phyloP scores from a whole-genome alignment of 2,329 filamentous ascomycete genomes.

The Aspergillus costaricaensis region DNA sequence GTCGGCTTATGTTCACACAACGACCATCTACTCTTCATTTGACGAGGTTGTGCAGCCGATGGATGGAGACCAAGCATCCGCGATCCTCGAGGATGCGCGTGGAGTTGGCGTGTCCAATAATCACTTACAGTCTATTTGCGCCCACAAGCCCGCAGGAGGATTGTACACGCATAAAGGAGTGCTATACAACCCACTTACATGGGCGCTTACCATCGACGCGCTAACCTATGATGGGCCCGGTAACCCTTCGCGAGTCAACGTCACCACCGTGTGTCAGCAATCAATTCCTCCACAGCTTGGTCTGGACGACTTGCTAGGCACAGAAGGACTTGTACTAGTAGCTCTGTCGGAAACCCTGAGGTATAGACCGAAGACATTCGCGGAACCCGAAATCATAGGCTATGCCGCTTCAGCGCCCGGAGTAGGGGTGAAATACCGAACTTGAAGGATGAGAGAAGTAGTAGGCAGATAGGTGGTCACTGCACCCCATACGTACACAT shows the following conservation, averaged over 20 bases:
- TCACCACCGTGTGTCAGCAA: conserved; percentile 43
- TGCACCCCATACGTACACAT: background rate
- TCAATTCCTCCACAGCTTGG: conserved; percentile 24
- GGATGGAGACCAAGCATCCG: conserved; percentile 50
- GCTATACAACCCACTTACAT: conserved; percentile 51
- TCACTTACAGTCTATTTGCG: conserved; percentile 51
- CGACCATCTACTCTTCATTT: conserved; percentile 53
- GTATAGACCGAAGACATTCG: conserved; percentile 35
- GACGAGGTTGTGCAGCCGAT: conserved; percentile 59
- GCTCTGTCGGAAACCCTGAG: conserved; percentile 39
- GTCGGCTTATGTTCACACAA: conserved; percentile 58
- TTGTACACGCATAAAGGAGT: conserved; percentile 56
- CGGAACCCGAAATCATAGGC: conserved; percentile 45
- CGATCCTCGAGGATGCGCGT: conserved; percentile 41
- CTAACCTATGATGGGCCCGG: conserved; percentile 52
- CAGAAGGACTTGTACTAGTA: conserved; percentile 46
- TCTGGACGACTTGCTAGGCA: conserved; percentile 50
- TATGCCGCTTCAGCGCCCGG: conserved; percentile 36
- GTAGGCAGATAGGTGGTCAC: background rate
- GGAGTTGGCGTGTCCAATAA: conserved; percentile 54
- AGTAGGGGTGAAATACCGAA: background rate
- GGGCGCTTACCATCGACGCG: conserved; percentile 50
- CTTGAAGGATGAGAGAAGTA: background rate
- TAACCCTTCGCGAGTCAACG: conserved; percentile 40
- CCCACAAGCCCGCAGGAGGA: conserved; percentile 38